Conservation (phyloP, 2,329 filamentous ascomycete species). For the Magnaporthales sp. region DNA sequence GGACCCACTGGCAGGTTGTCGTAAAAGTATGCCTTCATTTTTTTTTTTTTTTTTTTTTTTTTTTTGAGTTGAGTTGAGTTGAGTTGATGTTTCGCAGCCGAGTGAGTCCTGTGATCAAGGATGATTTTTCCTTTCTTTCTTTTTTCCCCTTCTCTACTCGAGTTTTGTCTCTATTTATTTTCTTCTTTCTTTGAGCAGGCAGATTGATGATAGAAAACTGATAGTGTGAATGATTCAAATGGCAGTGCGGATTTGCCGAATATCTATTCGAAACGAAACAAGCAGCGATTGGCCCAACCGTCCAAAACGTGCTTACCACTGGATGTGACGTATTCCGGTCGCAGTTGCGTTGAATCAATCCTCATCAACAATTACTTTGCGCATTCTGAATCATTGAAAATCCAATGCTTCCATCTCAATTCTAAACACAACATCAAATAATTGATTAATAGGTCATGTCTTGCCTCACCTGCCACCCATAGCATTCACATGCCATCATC, state of each 20-base stretch:
- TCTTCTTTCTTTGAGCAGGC: neutral
- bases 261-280: neutral
- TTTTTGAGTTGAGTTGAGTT: neutral
- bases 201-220: neutral
- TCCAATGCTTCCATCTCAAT: neutral
- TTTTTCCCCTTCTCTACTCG: neutral
- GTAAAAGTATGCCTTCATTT: conserved; percentile 4
- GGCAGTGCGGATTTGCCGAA: neutral
- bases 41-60: neutral
- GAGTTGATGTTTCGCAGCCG: too few relatives aligned
- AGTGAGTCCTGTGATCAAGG: neutral
- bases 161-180: neutral
- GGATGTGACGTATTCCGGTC: neutral
- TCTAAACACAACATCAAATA: neutral
- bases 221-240: neutral
- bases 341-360: neutral
- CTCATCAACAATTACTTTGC: neutral
- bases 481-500: neutral
- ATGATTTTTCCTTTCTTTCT: neutral
- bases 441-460: neutral
- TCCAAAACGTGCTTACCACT: conserved; percentile 2
- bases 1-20: conserved; percentile 1
- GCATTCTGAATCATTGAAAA: neutral
- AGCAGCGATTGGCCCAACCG: neutral
- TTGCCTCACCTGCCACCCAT: neutral